Evolutionary conservation across 495 filamentous ascomycete species (phyloP).

Genomic region (Parachaetomium inaequale): DNA sequence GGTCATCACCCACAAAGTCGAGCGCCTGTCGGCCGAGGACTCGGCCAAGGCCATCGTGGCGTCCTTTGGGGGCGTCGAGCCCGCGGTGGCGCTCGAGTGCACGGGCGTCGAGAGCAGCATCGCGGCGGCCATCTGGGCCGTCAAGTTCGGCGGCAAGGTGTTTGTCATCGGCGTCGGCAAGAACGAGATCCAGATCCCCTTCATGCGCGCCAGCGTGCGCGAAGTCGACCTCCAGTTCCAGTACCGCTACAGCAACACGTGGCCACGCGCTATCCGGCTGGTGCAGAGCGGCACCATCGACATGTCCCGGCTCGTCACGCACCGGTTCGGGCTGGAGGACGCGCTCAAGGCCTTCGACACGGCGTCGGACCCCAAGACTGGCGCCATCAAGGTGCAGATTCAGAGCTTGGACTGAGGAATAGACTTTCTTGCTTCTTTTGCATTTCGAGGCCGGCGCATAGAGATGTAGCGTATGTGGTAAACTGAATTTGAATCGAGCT

Average conservation of each 20-base stretch:
- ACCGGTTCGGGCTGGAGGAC: constrained; percentile 80
- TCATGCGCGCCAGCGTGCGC: constrained; percentile 83
- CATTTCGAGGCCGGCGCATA: constrained; percentile 13
- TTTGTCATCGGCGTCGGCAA: constrained; percentile 91
- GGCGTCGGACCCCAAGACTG: constrained; percentile 79
- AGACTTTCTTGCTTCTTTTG: constrained; percentile 1
- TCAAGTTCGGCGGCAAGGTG: constrained; percentile 90
- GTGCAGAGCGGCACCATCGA: constrained; percentile 79
- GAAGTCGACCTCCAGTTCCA: constrained; percentile 95
- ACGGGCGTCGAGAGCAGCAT: constrained; percentile 90
- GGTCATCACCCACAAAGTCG: constrained; percentile 74
- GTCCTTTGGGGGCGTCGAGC: constrained; percentile 66
- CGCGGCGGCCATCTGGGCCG: constrained; percentile 76
- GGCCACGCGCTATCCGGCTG: constrained; percentile 87
- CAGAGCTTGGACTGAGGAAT: constrained; percentile 51
- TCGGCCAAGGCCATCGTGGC: constrained; percentile 62
- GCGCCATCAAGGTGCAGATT: constrained; percentile 95
- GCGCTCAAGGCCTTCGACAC: constrained; percentile 85
- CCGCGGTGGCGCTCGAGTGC: constrained; percentile 78
- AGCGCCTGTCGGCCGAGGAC: constrained; percentile 64
- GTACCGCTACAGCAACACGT: constrained; percentile 93
- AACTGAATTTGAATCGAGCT: not conserved
- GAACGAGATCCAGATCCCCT: constrained; percentile 90
- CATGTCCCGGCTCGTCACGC: constrained; percentile 76
- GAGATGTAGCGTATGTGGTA: constrained; percentile 12